These are phyloP conservation scores for Vicia sativa DNA, from an alignment of 306 rosid genomes.

Conservation along the genomic window DNA sequence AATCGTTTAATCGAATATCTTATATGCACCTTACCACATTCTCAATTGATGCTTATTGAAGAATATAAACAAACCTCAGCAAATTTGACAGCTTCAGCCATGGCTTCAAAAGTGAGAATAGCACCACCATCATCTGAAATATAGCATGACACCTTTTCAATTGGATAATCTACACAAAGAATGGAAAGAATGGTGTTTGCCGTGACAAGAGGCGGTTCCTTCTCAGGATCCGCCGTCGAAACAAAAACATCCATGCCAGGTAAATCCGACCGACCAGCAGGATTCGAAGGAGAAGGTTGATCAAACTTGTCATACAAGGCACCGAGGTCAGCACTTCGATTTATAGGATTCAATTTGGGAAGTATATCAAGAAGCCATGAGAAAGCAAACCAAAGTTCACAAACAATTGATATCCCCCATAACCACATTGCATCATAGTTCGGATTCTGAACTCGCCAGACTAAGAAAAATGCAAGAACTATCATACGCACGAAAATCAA, in stretches of 20 bases:
- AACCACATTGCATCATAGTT: conserved; percentile 82
- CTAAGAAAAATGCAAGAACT: conserved; percentile 45
- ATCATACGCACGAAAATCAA: conserved; percentile 57
- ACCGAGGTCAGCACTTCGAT: conserved; percentile 69
- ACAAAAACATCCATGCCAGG: conserved; percentile 76
- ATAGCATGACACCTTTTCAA: conserved; percentile 69
- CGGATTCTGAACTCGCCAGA: conserved; percentile 72
- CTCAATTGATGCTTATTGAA: too few species aligned
- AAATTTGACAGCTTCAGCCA: conserved; percentile 84
- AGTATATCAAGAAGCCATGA: conserved; percentile 80
- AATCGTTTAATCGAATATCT: too few species aligned
- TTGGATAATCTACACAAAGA: conserved; percentile 65
- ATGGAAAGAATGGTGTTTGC: conserved; percentile 86
- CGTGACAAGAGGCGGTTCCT: conserved; percentile 90
- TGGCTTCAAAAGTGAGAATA: conserved; percentile 83
- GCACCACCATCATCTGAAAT: conserved; percentile 96
- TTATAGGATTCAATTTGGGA: conserved; percentile 80
- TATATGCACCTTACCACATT: too few species aligned
- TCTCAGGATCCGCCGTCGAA: conserved; percentile 79
- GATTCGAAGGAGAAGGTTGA: conserved; percentile 54
- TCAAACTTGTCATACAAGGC: conserved; percentile 79
- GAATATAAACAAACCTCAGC: conserved; percentile 58
- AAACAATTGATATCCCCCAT: conserved; percentile 80
- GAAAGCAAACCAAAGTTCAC: conserved; percentile 87
- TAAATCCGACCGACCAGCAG: conserved; percentile 70